Conservation (phyloP, 73 alveolate species). For the Paraurostyla sp. region DNA sequence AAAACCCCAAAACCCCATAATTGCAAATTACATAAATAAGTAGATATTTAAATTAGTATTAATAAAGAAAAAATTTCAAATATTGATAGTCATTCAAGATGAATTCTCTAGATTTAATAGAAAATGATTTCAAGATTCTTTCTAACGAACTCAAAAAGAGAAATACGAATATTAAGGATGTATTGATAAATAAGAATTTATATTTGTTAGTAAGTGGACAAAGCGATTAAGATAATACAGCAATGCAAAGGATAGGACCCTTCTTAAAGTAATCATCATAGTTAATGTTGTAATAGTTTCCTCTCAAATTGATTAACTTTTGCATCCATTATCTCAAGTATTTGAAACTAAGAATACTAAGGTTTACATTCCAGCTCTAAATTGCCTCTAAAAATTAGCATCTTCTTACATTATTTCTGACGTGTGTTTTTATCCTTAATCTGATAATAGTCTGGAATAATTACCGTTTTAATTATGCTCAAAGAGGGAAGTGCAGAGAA, state of each 20-base stretch:
- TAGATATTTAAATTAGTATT: too few species aligned
- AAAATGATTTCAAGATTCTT: slow-evolving; percentile 53
- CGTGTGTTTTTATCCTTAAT: background rate
- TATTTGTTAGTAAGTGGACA: slow-evolving; percentile 30
- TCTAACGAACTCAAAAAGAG: slow-evolving; percentile 54
- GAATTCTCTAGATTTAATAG: slow-evolving; percentile 59
- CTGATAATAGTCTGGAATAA: background rate
- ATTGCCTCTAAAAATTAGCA: slow-evolving; percentile 48
- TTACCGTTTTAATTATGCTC: slow-evolving; percentile 24
- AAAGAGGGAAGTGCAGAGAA: slow-evolving; percentile 65
- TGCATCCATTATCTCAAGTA: background rate
- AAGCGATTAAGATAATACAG: slow-evolving; percentile 17
- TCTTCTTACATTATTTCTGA: background rate
- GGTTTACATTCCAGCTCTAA: slow-evolving; percentile 39
- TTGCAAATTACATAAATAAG: too few species aligned
- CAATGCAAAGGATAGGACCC: slow-evolving; percentile 6
- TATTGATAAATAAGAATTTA: background rate
- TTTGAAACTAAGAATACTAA: slow-evolving; percentile 40
- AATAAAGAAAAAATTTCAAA: background rate
- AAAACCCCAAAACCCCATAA: too few species aligned
- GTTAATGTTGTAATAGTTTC: background rate
- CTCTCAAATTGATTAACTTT: background rate
- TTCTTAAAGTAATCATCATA: background rate
- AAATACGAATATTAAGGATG: slow-evolving; percentile 50
- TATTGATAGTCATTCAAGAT: background rate